Evolutionary conservation across 805 yeast species (phyloP).

Genomic region (Candida silvatica): DNA sequence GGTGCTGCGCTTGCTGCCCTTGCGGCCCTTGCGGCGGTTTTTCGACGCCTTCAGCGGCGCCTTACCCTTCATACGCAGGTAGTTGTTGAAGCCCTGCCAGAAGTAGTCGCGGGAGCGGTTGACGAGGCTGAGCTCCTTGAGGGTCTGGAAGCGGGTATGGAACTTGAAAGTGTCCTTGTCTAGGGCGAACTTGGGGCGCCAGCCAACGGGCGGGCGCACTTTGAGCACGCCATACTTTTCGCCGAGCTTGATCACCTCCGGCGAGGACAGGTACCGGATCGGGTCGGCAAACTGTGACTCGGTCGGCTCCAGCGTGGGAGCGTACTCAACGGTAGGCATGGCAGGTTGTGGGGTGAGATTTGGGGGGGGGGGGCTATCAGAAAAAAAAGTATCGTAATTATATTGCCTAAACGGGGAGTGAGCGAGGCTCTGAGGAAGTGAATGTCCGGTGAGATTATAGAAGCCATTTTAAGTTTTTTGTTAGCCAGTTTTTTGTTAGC

Average conservation of each 20-base stretch:
- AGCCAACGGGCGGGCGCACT: conserved; percentile 40
- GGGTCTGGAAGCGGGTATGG: conserved; percentile 58
- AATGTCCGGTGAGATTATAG: neutral
- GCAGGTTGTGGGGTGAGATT: neutral
- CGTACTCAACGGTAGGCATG: conserved; percentile 9
- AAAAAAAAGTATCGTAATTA: too few species aligned
- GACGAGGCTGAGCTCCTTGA: conserved; percentile 54
- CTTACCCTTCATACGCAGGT: conserved; percentile 34
- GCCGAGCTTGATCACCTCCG: conserved; percentile 33
- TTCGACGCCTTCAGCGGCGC: conserved; percentile 1
- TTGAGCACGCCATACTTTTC: conserved; percentile 42
- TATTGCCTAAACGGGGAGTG: neutral
- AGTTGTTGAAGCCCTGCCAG: conserved; percentile 52
- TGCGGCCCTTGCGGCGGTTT: conserved; percentile 1
- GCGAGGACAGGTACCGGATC: conserved; percentile 36
- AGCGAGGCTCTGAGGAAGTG: too few species aligned
- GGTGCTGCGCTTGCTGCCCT: neutral
- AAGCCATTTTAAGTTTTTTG: too few species aligned
- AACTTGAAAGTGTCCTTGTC: conserved; percentile 47
- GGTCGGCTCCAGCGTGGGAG: conserved; percentile 41
- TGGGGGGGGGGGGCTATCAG: too few species aligned
- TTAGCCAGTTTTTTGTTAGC: too few species aligned
- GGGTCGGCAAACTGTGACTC: conserved; percentile 39
- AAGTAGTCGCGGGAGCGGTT: conserved; percentile 60
- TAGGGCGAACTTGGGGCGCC: conserved; percentile 50